Base-by-base conservation (phyloP, 2,329 filamentous ascomycete species). In the Aureobasidium vineae region DNA sequence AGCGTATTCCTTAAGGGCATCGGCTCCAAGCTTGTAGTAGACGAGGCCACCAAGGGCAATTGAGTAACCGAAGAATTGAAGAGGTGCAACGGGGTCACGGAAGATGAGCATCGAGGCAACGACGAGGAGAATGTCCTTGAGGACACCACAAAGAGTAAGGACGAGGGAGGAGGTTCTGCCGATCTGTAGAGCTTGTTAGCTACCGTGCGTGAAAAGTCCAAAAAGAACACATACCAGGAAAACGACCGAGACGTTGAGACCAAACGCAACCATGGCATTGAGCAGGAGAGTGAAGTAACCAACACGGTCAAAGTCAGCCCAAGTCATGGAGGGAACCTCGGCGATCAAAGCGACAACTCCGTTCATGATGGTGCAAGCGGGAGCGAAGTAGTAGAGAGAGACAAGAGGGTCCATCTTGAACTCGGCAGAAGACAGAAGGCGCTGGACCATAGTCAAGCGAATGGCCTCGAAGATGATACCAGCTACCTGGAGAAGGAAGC, bases 351-450 rank as follows among this genome's bases (percentile, higher is more conserved):
- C 89, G 56, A 92, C 85, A 15, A 86, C 75, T 71, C 88, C 86
- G 81, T 95, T 95, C 87, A 95, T 92, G 75, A 86, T 80, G 56
- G 91, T 91, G 79, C 91, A 95, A 66, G 92, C 87, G 19, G 91
- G 91, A 2, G 91, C 91, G 73, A 93, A 95, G 83, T 95, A 95
- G 85, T 95, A 95, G 15, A 95, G 86, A 36, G 91, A 95, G 65
- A 95, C 91, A 26, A 95, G 82, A 21, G 91, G 91, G 77, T 95
- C 91, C 91, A 95, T 95, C 86, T 94, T 94, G 85, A 90, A 94
- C 79, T 94, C 90, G 60, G 88, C 84, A 49, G 88, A 90, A 82
- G 88, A 92, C 72, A 95, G 85, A 53, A 95, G 84, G 68, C 88
- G 88, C 82, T 94, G 88, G 63, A 95, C 90, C 88, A 95, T 88